Evolutionary conservation across 805 yeast species (phyloP).

Genomic region (Candida mattraensis): DNA sequence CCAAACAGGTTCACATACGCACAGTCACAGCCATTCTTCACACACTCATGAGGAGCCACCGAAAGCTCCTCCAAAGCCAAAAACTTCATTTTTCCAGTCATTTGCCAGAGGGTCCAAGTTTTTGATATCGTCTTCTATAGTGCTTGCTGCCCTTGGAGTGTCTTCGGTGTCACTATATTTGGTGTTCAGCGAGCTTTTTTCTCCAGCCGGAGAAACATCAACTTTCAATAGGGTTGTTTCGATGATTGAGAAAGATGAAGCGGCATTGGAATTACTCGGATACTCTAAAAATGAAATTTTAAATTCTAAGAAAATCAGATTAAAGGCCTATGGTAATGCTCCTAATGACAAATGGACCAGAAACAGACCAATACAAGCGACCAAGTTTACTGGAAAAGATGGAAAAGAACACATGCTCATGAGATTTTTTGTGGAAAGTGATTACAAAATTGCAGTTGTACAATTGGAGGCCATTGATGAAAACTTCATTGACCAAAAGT

Average conservation of each 20-base stretch:
- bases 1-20: slow-evolving; percentile 5
- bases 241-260: slow-evolving; percentile 66
- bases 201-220: slow-evolving; percentile 90
- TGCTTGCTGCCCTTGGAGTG: slow-evolving; percentile 67
- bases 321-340: slow-evolving; percentile 81
- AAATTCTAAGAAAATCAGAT: slow-evolving; percentile 45
- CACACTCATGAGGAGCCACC: slow-evolving; percentile 2
- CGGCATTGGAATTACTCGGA: slow-evolving; percentile 56
- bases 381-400: slow-evolving; percentile 60
- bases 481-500: slow-evolving; percentile 63
- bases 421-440: slow-evolving; percentile 85
- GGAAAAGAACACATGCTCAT: slow-evolving; percentile 80
- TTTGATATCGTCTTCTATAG: slow-evolving; percentile 58
- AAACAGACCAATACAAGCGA: slow-evolving; percentile 79
- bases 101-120: slow-evolving; percentile 61
- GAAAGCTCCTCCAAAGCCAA: slow-evolving; percentile 18
- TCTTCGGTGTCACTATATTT: slow-evolving; percentile 70
- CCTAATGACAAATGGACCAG: slow-evolving; percentile 79
- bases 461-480: slow-evolving; percentile 78
- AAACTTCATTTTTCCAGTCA: slow-evolving; percentile 41
- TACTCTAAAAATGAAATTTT: slow-evolving; percentile 40
- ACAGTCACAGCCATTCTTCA: slow-evolving; percentile 7
- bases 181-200: slow-evolving; percentile 73
- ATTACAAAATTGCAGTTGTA: slow-evolving; percentile 62
- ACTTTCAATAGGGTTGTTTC: slow-evolving; percentile 85